These are phyloP conservation scores for Citrus unshiu DNA, from an alignment of 345 rosid species.

Conservation along the genomic window DNA sequence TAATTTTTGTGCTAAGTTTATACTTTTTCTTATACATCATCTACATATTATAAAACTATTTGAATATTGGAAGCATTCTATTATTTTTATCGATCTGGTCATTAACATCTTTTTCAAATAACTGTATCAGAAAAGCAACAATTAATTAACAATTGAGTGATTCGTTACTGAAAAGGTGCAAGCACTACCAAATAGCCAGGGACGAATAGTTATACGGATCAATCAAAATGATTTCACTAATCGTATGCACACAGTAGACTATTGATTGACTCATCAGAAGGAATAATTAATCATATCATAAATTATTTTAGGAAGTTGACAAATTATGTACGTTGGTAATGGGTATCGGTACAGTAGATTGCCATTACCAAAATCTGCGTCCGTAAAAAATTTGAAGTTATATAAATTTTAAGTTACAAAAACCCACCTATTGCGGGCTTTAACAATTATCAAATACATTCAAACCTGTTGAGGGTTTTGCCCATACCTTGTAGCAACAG, in stretches of 20 bases:
- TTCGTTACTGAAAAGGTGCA: neutral
- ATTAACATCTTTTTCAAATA: neutral
- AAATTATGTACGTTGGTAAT: too few species aligned
- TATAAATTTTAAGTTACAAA: too few species aligned
- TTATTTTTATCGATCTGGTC: neutral
- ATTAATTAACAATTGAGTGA: neutral
- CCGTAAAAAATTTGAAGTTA: too few species aligned
- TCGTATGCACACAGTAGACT: neutral
- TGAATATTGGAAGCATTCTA: neutral
- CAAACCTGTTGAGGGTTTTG: too few species aligned
- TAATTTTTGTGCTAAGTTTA: neutral
- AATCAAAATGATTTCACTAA: neutral
- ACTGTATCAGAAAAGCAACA: neutral
- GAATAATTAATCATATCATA: neutral
- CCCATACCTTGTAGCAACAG: too few species aligned
- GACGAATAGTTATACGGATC: neutral
- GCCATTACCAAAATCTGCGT: too few species aligned
- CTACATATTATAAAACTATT: too few species aligned
- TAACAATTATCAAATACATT: too few species aligned
- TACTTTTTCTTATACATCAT: neutral
- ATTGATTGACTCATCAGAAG: neutral
- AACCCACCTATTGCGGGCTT: accelerated
- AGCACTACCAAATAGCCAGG: neutral
- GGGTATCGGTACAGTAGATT: too few species aligned
- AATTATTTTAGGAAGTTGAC: too few species aligned